Base-by-base conservation (phyloP, 257 asterid genomes). In the Solanum tarijense region DNA sequence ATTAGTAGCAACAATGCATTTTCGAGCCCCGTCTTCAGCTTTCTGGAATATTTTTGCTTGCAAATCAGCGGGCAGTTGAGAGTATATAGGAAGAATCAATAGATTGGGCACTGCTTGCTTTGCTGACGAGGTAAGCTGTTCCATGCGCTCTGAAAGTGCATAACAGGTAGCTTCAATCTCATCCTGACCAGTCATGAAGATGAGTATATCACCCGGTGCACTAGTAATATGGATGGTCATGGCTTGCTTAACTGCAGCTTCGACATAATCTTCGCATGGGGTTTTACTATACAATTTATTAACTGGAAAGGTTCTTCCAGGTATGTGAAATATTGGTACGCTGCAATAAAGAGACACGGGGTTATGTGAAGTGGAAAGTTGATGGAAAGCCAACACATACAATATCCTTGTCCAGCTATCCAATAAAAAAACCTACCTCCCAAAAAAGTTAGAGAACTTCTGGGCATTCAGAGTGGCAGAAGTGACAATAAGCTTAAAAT, bases 131-230 rank as follows among this genome's bases (percentile, higher is more conserved):
- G 83, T 85, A 12, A 94, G 95, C 86, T 95, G 98, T 85, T 97
- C 99, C 98, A 97, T 94, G 74, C 99, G 98, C 75, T 97, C 99
- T 10, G 94, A 62, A 62, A 97, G 98, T 82, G 99, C 97, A 87
- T 95, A 95, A 82, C 99, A 97, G 32, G 98, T 94, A 9, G 99
- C 99, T 93, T 97, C 99, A 36, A 97, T 97, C 94, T 97, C 99
- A 71, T 95, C 99, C 91, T 97, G 99, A 89, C 99, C 99, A 8
- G 99, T 97, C 99, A 96, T 96, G 92, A 97, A 97, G 90, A 97
- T 94, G 23, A 97, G 98, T 83, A 97, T 97, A 89, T 97, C 99
- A 76, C 99, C 99, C 0, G 99, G 99, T 74, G 94, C 98, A 89
- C 98, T 94, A 34, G 98, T 93, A 76, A 97, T 94, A 91, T 97